Evolutionary conservation across 768 basidiomycete genomes (phyloP).

Genomic region (Trametes cingulata): DNA sequence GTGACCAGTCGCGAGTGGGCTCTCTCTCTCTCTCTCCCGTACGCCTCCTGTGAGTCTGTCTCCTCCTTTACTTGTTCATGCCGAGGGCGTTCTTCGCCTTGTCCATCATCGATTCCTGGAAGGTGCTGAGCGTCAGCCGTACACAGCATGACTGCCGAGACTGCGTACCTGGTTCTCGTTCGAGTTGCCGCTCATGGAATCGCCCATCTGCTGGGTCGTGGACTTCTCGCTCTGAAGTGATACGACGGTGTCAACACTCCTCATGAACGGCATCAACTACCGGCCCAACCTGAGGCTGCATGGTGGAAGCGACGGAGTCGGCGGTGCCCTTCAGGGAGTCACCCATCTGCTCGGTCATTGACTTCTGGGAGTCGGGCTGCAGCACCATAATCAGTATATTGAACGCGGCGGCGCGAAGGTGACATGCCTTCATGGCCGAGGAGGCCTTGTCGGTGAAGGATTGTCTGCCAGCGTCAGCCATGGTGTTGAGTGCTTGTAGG

Average conservation of each 20-base stretch:
- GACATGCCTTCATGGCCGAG: constrained; percentile 32
- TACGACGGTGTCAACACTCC: not conserved
- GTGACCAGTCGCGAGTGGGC: no score
- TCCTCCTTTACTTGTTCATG: constrained; percentile 20
- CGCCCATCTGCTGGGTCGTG: constrained; percentile 34
- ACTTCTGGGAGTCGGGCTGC: constrained; percentile 37
- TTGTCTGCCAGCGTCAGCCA: constrained; percentile 36
- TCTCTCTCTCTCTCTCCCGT: no score
- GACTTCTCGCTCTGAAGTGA: constrained; percentile 34
- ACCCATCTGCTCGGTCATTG: constrained; percentile 35
- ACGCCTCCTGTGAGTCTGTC: no score
- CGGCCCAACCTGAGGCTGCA: constrained; percentile 28
- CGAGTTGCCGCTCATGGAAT: constrained; percentile 33
- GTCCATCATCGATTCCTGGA: constrained; percentile 28
- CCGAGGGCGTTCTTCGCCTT: constrained; percentile 36
- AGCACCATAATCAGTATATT: not conserved
- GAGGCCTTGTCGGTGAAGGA: constrained; percentile 36
- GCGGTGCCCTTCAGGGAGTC: constrained; percentile 34
- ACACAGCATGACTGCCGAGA: not conserved
- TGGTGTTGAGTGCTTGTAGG: constrained; percentile 43
- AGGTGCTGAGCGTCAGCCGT: not conserved
- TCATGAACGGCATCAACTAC: not conserved
- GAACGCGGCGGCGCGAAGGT: not conserved
- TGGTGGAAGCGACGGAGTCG: constrained; percentile 31
- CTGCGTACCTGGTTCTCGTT: constrained; percentile 26